Conservation (phyloP, 176 grass and related monocot species). For the Eremochloa ophiuroides region DNA sequence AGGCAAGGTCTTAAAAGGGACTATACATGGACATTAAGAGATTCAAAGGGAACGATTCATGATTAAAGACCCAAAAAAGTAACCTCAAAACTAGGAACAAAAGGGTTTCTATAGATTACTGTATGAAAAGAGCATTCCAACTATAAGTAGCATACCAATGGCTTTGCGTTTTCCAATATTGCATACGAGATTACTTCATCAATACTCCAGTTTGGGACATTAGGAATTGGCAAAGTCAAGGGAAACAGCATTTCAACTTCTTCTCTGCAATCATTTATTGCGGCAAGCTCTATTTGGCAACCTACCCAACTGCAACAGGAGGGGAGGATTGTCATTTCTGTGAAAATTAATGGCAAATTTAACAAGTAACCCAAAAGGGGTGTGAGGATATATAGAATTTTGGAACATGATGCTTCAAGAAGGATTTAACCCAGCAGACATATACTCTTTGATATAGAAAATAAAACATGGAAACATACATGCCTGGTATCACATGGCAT, state of each 20-base stretch:
- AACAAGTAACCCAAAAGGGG: neutral
- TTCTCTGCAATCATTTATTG: neutral
- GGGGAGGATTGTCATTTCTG: neutral
- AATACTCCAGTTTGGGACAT: constrained; percentile 19
- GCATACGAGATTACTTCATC: constrained; percentile 20
- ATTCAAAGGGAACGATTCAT: neutral
- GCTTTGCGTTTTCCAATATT: neutral
- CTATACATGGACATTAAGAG: neutral
- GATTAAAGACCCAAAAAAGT: neutral
- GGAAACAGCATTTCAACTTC: constrained; percentile 26
- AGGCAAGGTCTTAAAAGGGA: neutral
- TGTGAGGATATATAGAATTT: neutral
- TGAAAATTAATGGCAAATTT: neutral
- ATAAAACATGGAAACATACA: neutral
- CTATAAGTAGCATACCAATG: neutral
- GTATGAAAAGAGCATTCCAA: neutral
- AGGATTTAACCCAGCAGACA: neutral
- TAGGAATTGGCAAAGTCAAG: constrained; percentile 5
- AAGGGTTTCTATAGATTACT: neutral
- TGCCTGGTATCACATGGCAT: neutral
- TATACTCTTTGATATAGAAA: neutral
- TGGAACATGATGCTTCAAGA: neutral
- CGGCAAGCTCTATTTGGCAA: constrained; percentile 9
- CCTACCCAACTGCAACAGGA: constrained; percentile 8
- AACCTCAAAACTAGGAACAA: neutral